phyloP scores from a whole-genome alignment of 345 rosid species.

The Psidium friedrichsthalianum region DNA sequence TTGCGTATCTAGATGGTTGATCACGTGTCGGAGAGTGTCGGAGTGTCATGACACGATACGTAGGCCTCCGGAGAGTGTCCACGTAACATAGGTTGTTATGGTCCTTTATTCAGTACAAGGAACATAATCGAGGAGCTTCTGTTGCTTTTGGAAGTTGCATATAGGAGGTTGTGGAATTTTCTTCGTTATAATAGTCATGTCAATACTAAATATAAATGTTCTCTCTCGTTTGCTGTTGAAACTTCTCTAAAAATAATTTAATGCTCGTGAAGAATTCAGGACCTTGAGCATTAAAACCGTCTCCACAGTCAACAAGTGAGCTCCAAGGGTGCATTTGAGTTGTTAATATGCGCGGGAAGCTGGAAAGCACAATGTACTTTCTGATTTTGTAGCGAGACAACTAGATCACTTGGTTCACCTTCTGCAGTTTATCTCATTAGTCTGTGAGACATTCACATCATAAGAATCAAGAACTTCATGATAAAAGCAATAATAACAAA shows the following conservation, averaged over 20 bases:
- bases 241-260: slow-evolving; percentile 16
- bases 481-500: background rate
- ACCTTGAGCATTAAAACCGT: slow-evolving; percentile 95
- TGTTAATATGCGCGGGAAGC: background rate
- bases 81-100: background rate
- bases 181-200: background rate
- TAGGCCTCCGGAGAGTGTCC: too few relatives aligned
- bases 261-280: slow-evolving; percentile 86
- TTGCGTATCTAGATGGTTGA: too few relatives aligned
- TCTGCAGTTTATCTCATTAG: background rate
- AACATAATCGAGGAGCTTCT: background rate
- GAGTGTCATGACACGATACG: too few relatives aligned
- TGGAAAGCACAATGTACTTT: background rate
- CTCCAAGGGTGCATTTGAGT: background rate
- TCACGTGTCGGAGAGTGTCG: too few relatives aligned
- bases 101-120: background rate
- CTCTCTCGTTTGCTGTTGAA: background rate
- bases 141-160: background rate
- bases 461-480: background rate
- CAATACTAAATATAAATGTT: background rate
- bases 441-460: background rate
- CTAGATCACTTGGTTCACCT: background rate
- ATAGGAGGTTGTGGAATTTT: background rate
- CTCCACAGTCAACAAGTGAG: slow-evolving; percentile 88
- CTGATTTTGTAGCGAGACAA: background rate